Evolutionary conservation across 2,329 filamentous ascomycete species (phyloP), one percentile per base, ranked within the genome.

Genomic region (Fusarium ramigenum): DNA sequence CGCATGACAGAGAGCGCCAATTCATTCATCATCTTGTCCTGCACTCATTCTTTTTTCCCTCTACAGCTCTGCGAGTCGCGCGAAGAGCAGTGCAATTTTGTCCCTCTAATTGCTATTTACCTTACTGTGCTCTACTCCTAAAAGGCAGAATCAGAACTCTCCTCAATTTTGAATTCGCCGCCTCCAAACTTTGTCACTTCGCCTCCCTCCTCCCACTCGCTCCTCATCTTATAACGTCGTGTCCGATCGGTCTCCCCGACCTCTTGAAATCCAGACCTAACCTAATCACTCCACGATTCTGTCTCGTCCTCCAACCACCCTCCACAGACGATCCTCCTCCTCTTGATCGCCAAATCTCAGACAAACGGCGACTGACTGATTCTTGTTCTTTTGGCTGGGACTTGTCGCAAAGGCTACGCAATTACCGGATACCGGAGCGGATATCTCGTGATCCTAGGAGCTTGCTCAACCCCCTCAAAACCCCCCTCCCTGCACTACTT

Each of bases 231-330:
- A 62, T 50, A 60, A 68, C 62, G 54, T 62, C 56, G 63, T 63
- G 62, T 73, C 57, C 66, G 71, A 42, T 67, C 68, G 72, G 72
- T 75, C 66, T 66, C 72, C 66, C 75, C 69, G 72, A 74, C 73
- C 70, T 75, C 73, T 69, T 65, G 63, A 63, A 70, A 63, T 60
- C 59, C 30, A 64, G 61, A 73, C 61, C 34, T 64, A 58, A 63
- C 61, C 34, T 64, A 58, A 62, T 72, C 71, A 77, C 69, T 69
- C 66, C 75, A 76, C 75, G 75, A 69, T 63, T 58, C 50, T 64
- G 63, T 66, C 44, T 59, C 70, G 63, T 66, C 47, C 56, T 72
- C 69, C 70, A 77, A 61, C 67, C 74, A 68, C 69, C 34, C 61
- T 68, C 63, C 69, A 54, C 66, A 71, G 64, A 64, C 75, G 63